phyloP scores from a whole-genome alignment of 192 early-diverging fungal species.

The Entomortierella chlamydospora region DNA sequence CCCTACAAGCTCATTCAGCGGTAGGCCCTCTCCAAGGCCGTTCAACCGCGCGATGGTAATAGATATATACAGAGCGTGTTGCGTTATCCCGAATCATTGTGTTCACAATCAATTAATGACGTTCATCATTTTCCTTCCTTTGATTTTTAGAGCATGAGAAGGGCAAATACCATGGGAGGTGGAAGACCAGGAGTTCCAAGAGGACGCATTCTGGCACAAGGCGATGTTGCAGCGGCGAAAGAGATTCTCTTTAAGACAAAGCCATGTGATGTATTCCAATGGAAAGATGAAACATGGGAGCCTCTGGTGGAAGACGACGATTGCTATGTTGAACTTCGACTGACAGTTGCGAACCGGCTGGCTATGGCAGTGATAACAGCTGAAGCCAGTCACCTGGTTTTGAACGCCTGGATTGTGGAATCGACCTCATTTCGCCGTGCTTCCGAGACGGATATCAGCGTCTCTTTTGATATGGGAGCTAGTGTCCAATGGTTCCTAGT shows the following conservation, averaged over 20 bases:
- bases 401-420: constrained; percentile 67
- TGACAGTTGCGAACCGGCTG: constrained; percentile 49
- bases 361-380: constrained; percentile 58
- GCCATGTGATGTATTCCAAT: constrained; percentile 65
- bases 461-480: constrained; percentile 61
- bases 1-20: constrained; percentile 23
- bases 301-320: constrained; percentile 58
- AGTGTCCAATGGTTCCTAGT: constrained; percentile 63
- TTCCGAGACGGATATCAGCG: constrained; percentile 58
- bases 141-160: constrained; percentile 3
- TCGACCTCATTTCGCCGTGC: constrained; percentile 57
- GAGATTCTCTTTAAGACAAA: constrained; percentile 56
- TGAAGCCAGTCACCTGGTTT: constrained; percentile 52
- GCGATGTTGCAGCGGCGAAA: constrained; percentile 40
- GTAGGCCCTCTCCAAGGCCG: constrained; percentile 28
- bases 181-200: constrained; percentile 18
- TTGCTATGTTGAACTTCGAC: constrained; percentile 59
- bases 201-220: constrained; percentile 26
- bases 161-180: constrained; percentile 34
- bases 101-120: neutral
- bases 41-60: constrained; percentile 39
- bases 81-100: neutral
- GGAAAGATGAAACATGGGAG: constrained; percentile 64
- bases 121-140: neutral
- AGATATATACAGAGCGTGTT: neutral